Evolutionary conservation across 2,329 filamentous ascomycete genomes (phyloP), one percentile per base, ranked within the genome.

Genomic region (Hymenoscyphus fraxineus): DNA sequence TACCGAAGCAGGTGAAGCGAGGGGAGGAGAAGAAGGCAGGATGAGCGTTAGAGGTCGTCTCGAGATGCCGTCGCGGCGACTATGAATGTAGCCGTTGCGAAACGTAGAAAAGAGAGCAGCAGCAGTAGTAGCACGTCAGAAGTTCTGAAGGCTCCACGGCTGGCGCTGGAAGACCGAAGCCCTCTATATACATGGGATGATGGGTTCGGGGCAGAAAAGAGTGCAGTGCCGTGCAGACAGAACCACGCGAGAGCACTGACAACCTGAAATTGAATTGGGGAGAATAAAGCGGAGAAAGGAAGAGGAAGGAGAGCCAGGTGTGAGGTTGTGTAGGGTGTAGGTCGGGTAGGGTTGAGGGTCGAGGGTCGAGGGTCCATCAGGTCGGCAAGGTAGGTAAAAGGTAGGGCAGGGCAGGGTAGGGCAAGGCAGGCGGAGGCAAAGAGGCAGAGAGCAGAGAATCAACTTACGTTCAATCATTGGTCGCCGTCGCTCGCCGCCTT

Each of bases 401-500:
- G 35, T 35, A 35, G 35, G 35, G 6, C 35, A 35, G 32, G 4
- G n/a, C 15, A 16, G n/a, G 39, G 35, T 32, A 51, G 59, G 60
- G 54, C 56, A 61, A 47, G 44, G 27, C 27, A 27, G 35, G 39
- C 27, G 47, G 35, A 61, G 51, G 27, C n/a, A 6, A 27, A 27
- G 39, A 38, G 59, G 15, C 40, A 35, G 41, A 58, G 27, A 61
- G 41, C 12, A 54, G 57, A 61, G 64, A 58, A 10, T 35, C 70
- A 69, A 60, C 71, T 70, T 67, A 73, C 71, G 71, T 68, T 73
- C 70, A 65, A 65, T 73, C 71, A 73, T 73, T 71, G 68, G 71
- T 68, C 67, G 70, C 69, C 68, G 60, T 58, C 58, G 58, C 57
- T 58, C 19, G 55, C 59, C 63, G 64, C 61, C 58, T 41, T 56